These are phyloP conservation scores for Bruguiera sexangula DNA, from an alignment of 345 rosid genomes.

Conservation along the genomic window DNA sequence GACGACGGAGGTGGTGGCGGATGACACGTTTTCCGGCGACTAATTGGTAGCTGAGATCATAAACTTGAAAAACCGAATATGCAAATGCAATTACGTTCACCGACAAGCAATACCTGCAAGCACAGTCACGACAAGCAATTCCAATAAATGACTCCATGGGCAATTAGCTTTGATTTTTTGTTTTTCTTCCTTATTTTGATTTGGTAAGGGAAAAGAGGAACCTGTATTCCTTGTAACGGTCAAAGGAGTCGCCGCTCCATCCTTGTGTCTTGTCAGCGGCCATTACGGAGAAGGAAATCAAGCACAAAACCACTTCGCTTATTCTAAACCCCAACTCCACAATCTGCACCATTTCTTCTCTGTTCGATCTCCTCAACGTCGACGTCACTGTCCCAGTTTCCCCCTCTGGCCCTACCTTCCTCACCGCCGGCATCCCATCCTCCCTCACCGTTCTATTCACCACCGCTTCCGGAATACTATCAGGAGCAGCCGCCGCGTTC, in stretches of 20 bases:
- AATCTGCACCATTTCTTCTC: conserved; percentile 34
- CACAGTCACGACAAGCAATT: neutral
- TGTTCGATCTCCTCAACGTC: conserved; percentile 35
- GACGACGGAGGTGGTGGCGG: conserved; percentile 44
- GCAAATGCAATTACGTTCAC: conserved; percentile 74
- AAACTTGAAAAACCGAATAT: conserved; percentile 70
- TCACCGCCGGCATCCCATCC: conserved; percentile 18
- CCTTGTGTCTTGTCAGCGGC: conserved; percentile 95
- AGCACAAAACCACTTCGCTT: conserved; percentile 55
- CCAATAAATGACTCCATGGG: too few species aligned
- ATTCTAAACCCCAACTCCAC: conserved; percentile 66
- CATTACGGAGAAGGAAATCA: conserved; percentile 93
- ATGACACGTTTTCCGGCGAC: conserved; percentile 49
- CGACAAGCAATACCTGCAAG: conserved; percentile 74
- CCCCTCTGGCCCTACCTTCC: conserved; percentile 33
- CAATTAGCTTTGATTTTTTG: neutral
- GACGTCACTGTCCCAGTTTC: conserved; percentile 19
- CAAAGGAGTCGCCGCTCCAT: conserved; percentile 96
- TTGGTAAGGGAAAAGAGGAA: conserved; percentile 5
- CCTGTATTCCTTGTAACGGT: conserved; percentile 95
- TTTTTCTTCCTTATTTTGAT: neutral
- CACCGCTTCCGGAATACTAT: conserved; percentile 9
- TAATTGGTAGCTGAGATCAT: conserved; percentile 52
- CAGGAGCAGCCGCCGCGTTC: neutral
- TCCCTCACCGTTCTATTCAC: conserved; percentile 45